Conservation (phyloP, 1,284 basidiomycete species). For the Schizophyllum commune region DNA sequence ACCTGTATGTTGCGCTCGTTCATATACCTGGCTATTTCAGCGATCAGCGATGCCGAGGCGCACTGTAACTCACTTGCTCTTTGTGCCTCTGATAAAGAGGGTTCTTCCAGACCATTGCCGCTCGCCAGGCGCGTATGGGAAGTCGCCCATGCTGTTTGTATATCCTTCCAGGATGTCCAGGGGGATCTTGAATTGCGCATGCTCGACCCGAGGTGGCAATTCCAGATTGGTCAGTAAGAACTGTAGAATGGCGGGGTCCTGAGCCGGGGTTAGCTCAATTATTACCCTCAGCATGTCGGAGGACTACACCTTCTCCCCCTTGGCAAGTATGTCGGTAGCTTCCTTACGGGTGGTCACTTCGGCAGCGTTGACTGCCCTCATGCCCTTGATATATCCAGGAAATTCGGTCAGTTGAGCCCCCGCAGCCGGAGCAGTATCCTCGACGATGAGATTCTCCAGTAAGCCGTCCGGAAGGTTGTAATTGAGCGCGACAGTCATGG, state of each 20-base stretch:
- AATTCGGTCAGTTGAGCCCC: conserved; percentile 62
- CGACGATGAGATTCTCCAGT: conserved; percentile 65
- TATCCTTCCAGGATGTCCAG: conserved; percentile 55
- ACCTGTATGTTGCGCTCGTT: conserved; percentile 56
- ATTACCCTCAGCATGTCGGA: no score
- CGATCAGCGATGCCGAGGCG: no score
- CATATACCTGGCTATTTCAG: conserved; percentile 45
- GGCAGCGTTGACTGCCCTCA: conserved; percentile 58
- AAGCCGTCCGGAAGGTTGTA: conserved; percentile 36
- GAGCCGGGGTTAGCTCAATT: conserved; percentile 1
- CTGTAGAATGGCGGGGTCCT: conserved; percentile 60
- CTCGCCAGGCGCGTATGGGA: conserved; percentile 61
- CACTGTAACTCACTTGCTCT: conserved; percentile 51
- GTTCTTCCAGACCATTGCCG: conserved; percentile 53
- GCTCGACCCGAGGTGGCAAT: conserved; percentile 24
- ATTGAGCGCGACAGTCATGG: conserved; percentile 70
- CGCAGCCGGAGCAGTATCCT: conserved; percentile 71
- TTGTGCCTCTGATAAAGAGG: conserved; percentile 73
- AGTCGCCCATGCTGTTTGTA: conserved; percentile 64
- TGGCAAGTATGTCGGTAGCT: conserved; percentile 53
- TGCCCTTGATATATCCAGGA: conserved; percentile 55
- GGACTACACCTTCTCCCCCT: conserved; percentile 59
- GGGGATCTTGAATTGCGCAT: conserved; percentile 64
- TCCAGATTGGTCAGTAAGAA: conserved; percentile 80
- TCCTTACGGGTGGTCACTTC: conserved; percentile 51